Conservation (phyloP, 2,329 filamentous ascomycete species). For the Penicillium sp. region DNA sequence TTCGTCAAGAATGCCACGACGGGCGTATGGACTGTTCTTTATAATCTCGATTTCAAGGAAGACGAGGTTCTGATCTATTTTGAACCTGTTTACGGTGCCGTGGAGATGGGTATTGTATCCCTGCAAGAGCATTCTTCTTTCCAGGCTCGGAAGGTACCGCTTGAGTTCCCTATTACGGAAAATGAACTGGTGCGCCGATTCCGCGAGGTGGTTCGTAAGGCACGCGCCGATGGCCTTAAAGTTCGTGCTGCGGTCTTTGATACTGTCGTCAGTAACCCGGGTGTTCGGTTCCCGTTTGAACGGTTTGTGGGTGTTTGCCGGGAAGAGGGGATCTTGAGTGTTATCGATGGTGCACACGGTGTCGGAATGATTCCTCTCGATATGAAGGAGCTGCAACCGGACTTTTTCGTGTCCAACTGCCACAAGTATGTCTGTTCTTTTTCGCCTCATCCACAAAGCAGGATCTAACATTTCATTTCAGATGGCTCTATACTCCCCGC, state of each 20-base stretch:
- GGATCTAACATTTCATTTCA: slow-evolving; percentile 24
- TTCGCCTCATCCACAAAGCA: neutral
- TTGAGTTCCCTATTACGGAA: slow-evolving; percentile 70
- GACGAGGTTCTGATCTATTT: slow-evolving; percentile 78
- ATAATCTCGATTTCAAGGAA: slow-evolving; percentile 65
- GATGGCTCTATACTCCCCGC: slow-evolving; percentile 79
- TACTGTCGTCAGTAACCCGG: slow-evolving; percentile 74
- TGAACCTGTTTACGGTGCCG: slow-evolving; percentile 73
- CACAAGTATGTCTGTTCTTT: slow-evolving; percentile 59
- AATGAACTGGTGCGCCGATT: slow-evolving; percentile 64
- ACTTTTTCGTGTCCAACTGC: slow-evolving; percentile 84
- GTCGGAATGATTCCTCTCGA: slow-evolving; percentile 76
- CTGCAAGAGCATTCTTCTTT: slow-evolving; percentile 66
- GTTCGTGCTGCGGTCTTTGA: slow-evolving; percentile 75
- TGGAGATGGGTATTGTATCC: slow-evolving; percentile 71
- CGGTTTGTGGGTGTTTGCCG: slow-evolving; percentile 63
- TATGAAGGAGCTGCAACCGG: slow-evolving; percentile 65
- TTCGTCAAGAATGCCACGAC: slow-evolving; percentile 80
- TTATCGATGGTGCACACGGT: slow-evolving; percentile 83
- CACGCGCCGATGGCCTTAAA: slow-evolving; percentile 59
- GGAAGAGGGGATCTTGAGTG: slow-evolving; percentile 66
- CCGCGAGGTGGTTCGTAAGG: slow-evolving; percentile 54
- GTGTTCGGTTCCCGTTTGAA: slow-evolving; percentile 77
- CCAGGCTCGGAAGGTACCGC: slow-evolving; percentile 54
- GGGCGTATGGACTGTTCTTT: slow-evolving; percentile 69